Base-by-base conservation (phyloP, 495 filamentous ascomycete genomes). In the Stereocaulon alpinum region DNA sequence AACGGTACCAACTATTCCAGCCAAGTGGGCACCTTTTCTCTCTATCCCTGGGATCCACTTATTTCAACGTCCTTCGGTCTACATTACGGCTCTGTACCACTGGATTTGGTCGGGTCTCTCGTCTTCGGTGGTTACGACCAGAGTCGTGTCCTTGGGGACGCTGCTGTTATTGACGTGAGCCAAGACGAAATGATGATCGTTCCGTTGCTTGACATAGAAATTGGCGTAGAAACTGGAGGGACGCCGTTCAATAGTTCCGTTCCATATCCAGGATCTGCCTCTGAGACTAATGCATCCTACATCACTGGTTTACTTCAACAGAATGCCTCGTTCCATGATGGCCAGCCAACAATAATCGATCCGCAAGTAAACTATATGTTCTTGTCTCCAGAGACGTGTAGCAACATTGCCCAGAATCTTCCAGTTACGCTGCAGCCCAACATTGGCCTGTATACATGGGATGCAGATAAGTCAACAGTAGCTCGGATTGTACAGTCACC, bases 81-180 rank as follows among this genome's bases (percentile, higher is more conserved):
- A 64, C 80, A 82, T 61, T 75, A 82, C 43, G 80, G 80, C 9
- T 78, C 78, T 3, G 76, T 65, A 4, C 55, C 63, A 6, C 68
- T 69, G 10, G 59, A 61, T 4, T 72, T 78, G 58, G 56, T 68
- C 6, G 77, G 72, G 2, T 78, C 73, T 5, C 65, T 80, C 42
- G 60, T 72, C 29, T 71, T 77, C 45, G 80, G 80, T 4, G 79
- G 80, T 0, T 82, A 77, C 64, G 77, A 82, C 61, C 70, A 75
- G 49, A 73, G 67, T 50, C 67, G 76, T 29, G 60, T 77, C n/a
- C 29, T 73, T n/a, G 65, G 66, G 0, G 56, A 68, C 15, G 61
- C 69, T 10, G 65, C 54, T 37, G 34, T 61, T 0, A 55, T 59
- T 37, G 17, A 55, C 3, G 20, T 63, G 24, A 20, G n/a, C 14